phyloP scores from a whole-genome alignment of 1,284 basidiomycete genomes.

The Puccinia novopanici region DNA sequence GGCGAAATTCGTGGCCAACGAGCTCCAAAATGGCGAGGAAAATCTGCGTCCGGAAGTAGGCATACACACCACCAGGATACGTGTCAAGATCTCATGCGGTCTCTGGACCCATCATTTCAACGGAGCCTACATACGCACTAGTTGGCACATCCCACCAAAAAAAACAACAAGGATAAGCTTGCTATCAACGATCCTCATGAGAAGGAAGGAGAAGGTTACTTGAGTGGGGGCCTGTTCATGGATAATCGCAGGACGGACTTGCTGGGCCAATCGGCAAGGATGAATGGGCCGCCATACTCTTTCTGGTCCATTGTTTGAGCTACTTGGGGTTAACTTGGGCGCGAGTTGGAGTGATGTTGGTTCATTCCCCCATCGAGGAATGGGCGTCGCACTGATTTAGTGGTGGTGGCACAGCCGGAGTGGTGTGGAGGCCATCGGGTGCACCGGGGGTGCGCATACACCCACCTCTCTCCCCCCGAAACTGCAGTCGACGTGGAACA shows the following conservation, averaged over 20 bases:
- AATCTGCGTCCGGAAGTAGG: conserved; percentile 7
- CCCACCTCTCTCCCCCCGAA: too few relatives aligned
- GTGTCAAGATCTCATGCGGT: background rate
- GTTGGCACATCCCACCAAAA: background rate
- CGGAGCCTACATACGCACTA: background rate
- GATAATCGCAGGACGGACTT: conserved; percentile 26
- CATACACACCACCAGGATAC: background rate
- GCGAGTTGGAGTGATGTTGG: too few relatives aligned
- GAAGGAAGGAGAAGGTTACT: conserved; percentile 10
- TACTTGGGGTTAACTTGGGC: too few relatives aligned
- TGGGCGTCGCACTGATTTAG: too few relatives aligned
- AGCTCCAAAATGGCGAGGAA: conserved; percentile 53
- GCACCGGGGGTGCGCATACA: too few relatives aligned
- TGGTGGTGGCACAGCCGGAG: too few relatives aligned
- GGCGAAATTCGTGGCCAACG: conserved; percentile 56
- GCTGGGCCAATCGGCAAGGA: conserved; percentile 40
- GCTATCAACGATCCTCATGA: background rate
- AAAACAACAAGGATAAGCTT: background rate
- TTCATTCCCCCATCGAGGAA: too few relatives aligned
- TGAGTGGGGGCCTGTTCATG: conserved; percentile 39
- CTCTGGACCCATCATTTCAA: background rate
- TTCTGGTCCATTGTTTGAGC: background rate
- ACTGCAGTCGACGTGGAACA: too few relatives aligned
- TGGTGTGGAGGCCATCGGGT: too few relatives aligned
- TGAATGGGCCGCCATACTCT: conserved; percentile 33